Evolutionary conservation across 768 basidiomycete genomes (phyloP), one percentile per base, ranked within the genome.

Genomic region (Artomyces pyxidatus): DNA sequence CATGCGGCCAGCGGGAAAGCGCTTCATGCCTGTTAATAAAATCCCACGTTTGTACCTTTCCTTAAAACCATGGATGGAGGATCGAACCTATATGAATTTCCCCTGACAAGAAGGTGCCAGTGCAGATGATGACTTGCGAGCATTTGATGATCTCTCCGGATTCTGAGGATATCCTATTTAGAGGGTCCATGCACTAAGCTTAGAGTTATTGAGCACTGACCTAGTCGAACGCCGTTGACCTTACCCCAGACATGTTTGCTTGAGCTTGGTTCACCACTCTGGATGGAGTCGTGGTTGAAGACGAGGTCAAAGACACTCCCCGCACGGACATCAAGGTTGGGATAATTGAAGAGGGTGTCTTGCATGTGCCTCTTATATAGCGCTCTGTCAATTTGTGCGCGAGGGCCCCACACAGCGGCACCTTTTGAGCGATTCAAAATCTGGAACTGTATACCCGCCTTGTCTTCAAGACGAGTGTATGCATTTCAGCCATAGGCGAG

Each of bases 81-180:
- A n/a, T 30, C 50, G 17, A 11, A 81, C 89, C 91, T 40, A 95
- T 87, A 59, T 94, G 91, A 39, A 93, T 90, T 67, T 94, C 88
- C 10, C 88, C 92, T 2, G 85, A 85, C 22, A 95, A 74, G 61
- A 95, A 95, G 0, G 92, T 95, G 7, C 92, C 92, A 0, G 91
- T 94, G 57, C 89, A 91, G 12, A 95, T 76, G 25, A 95, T 85
- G 10, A 93, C 87, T 55, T 84, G 81, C 3, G 84, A 80, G 58
- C 89, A 94, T 16, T 69, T 68, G 25, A 94, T 80, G 16, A 81
- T 60, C 44, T 91, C 84, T 9, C 88, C 87, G 4, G 77, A 72
- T 27, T 89, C 89, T 89, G 63, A 10, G 19, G 35, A 26, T 21
- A 58, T n/a, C n/a, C 11, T 58, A 47, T 10, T 32, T 37, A 16